Evolutionary conservation across 352 stramenopile genomes (phyloP), one percentile per base, ranked within the genome.

Genomic region (Globisporangium acanthophoron): DNA sequence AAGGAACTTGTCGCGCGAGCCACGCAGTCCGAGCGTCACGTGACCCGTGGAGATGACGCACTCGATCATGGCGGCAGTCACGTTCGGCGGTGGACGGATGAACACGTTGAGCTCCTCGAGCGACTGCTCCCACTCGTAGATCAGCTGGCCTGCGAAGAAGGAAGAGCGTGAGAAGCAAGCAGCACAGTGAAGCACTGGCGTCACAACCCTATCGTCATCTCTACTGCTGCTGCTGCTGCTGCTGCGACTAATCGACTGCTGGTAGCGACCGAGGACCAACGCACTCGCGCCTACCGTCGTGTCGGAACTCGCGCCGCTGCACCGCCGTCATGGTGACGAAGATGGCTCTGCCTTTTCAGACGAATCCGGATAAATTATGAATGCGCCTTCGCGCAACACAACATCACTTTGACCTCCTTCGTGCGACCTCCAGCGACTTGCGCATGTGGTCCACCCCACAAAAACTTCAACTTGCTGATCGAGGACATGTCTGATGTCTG

Each of bases 91-190:
- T 49, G 96, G 85, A 33, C 80, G 77, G 62, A 99, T 95, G 73
- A 97, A 99, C 52, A 99, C 64, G 39, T 96, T 98, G 12, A 99
- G 82, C 71, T 98, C 92, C 60, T 97, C 87, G 66, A 97, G 72
- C 35, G 86, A 97, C 68, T 97, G 95, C 64, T 99, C 95, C 95
- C 96, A 99, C 68, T 99, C 95, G 70, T 99, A 99, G 13, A 99
- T 81, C 58, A 84, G 71, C 56, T 71, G 82, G 52, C 68, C 85
- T 94, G 54, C 29, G 16, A 33, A 27, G 27, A 16, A n/a, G 5
- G 18, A 6, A 16, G 5, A 31, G 2, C 29, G 15, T 41, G 16
- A 16, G 48, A 41, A 4, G 24, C 21, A 20, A 27, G 31, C 54
- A 20, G 41, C 7, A 18, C 37, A 43, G 37, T 13, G 37, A 12